Conservation (phyloP, 169 alveolate species). For the Plasmodium relictum region DNA sequence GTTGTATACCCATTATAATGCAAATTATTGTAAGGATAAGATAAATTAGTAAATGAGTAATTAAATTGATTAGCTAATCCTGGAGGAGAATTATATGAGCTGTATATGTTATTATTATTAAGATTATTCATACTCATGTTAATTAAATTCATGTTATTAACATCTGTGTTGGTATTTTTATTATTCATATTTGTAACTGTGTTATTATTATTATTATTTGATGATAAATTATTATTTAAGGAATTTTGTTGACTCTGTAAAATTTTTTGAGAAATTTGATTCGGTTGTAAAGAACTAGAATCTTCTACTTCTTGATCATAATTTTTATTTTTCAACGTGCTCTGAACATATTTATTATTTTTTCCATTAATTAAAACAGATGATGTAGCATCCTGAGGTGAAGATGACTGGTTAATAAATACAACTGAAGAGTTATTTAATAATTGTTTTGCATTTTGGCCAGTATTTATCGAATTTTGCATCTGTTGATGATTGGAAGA, state of each 20-base stretch:
- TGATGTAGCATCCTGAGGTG: constrained; percentile 30
- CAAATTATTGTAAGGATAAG: constrained; percentile 71
- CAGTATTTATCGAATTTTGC: constrained; percentile 4
- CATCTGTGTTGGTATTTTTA: constrained; percentile 62
- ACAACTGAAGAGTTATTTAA: constrained; percentile 23
- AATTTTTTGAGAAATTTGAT: constrained; percentile 62
- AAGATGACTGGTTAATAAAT: constrained; percentile 30
- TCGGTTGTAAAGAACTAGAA: constrained; percentile 40
- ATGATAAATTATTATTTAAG: constrained; percentile 10
- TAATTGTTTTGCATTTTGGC: constrained; percentile 21
- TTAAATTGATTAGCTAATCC: constrained; percentile 67
- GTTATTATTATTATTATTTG: constrained; percentile 18
- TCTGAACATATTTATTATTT: constrained; percentile 37
- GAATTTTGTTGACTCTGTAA: constrained; percentile 42
- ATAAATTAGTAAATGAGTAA: constrained; percentile 44
- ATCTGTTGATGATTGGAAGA: constrained; percentile 25
- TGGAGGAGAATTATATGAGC: constrained; percentile 70
- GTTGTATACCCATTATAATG: constrained; percentile 62
- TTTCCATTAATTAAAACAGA: constrained; percentile 17
- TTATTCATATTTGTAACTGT: constrained; percentile 26
- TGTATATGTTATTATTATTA: constrained; percentile 56
- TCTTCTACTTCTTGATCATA: constrained; percentile 66
- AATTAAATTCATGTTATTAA: constrained; percentile 38
- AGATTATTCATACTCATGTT: constrained; percentile 44
- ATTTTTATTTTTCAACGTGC: constrained; percentile 43